Conservation (phyloP, 208 protist genomes). For the Acanthamoeba lenticulata region DNA sequence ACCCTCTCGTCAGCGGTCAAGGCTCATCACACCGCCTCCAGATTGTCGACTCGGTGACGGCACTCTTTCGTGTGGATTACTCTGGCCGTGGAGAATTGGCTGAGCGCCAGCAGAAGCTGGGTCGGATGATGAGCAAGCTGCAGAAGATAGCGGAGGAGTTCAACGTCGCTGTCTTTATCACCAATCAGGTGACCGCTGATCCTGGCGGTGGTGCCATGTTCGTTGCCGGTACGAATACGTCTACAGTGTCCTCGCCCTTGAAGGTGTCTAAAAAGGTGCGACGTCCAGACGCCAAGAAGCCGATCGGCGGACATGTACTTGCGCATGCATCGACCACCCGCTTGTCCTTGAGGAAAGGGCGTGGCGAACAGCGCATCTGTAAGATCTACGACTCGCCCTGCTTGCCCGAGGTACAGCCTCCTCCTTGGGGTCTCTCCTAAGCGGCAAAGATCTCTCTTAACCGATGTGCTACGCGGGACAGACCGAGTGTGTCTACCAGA, state of each 20-base stretch:
- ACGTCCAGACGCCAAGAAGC: conserved; percentile 90
- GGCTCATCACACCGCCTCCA: not conserved
- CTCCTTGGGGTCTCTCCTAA: conserved; percentile 88
- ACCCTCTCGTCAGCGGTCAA: not conserved
- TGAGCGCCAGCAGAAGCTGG: conserved; percentile 92
- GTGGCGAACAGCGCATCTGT: conserved; percentile 96
- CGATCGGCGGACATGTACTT: conserved; percentile 93
- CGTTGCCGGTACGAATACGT: conserved; percentile 19
- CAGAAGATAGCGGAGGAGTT: conserved; percentile 95
- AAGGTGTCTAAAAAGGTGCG: too few species aligned
- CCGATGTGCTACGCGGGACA: not conserved
- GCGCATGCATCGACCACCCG: conserved; percentile 98
- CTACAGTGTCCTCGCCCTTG: not conserved
- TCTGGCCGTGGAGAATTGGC: conserved; percentile 96
- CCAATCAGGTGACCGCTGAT: conserved; percentile 87
- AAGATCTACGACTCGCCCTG: conserved; percentile 98
- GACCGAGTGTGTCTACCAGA: conserved; percentile 88
- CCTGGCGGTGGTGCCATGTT: conserved; percentile 87
- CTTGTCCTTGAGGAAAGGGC: conserved; percentile 85
- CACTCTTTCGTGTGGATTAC: conserved; percentile 98
- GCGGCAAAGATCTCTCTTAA: not conserved
- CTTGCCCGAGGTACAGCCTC: conserved; percentile 92
- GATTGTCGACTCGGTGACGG: conserved; percentile 99
- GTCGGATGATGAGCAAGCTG: conserved; percentile 88
- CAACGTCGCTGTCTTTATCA: conserved; percentile 91